Conservation (phyloP, 2,329 filamentous ascomycete genomes). For the Fusarium sp. region DNA sequence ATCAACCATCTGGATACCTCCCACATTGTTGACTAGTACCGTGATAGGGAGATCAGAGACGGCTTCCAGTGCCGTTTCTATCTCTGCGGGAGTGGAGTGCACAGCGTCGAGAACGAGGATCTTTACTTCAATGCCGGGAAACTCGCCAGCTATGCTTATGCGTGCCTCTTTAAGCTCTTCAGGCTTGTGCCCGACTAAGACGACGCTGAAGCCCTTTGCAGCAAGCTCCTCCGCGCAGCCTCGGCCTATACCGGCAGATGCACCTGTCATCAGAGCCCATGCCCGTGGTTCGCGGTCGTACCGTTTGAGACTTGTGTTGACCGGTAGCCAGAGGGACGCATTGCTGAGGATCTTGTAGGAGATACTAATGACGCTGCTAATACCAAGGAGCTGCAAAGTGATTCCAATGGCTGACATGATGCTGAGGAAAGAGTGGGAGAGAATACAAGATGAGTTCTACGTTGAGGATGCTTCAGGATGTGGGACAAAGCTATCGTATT, state of each 20-base stretch:
- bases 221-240: not conserved
- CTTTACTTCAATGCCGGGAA: not conserved
- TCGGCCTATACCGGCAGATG: slow-evolving; percentile 4
- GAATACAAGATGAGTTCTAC: too few relatives aligned
- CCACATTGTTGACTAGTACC: slow-evolving; percentile 6
- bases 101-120: not conserved
- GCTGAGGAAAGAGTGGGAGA: too few relatives aligned
- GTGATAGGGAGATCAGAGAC: not conserved
- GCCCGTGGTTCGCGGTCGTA: not conserved
- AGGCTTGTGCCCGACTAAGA: not conserved
- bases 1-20: not conserved
- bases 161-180: not conserved
- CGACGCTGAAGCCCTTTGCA: not conserved
- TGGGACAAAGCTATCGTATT: too few relatives aligned
- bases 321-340: slow-evolving; percentile 2
- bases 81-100: not conserved
- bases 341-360: not conserved
- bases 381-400: not conserved
- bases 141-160: not conserved
- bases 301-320: not conserved
- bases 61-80: not conserved
- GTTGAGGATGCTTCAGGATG: too few relatives aligned
- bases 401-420: not conserved
- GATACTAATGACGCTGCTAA: not conserved
- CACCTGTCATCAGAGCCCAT: slow-evolving; percentile 1